Conservation (phyloP, 179 eudicot genomes). For the Patellifolia procumbens region DNA sequence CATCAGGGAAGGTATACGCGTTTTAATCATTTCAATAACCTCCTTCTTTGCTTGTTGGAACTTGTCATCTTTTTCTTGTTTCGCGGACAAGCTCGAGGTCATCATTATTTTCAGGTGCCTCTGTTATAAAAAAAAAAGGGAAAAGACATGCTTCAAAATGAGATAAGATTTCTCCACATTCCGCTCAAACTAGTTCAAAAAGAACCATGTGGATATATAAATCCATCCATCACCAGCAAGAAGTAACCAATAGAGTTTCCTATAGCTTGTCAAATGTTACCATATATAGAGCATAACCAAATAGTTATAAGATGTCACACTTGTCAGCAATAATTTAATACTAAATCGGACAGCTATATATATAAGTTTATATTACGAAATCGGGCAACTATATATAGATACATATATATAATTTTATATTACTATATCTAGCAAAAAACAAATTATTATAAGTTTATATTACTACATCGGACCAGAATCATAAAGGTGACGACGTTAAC, state of each 20-base stretch:
- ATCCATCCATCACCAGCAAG: not conserved
- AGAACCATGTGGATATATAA: not conserved
- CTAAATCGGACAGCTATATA: no score
- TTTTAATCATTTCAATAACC: constrained; percentile 70
- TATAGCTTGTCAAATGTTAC: not conserved
- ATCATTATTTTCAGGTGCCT: constrained; percentile 77
- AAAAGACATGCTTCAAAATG: not conserved
- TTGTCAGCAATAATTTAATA: no score
- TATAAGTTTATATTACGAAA: no score
- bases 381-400: no score
- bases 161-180: not conserved
- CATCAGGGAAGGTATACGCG: constrained; percentile 51
- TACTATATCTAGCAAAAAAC: no score
- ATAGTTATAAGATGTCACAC: no score
- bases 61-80: constrained; percentile 84
- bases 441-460: no score
- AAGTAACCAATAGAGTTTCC: not conserved
- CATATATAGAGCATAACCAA: no score
- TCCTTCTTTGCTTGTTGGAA: constrained; percentile 77
- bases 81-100: constrained; percentile 69
- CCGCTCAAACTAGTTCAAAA: constrained; percentile 13
- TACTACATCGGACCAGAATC: no score
- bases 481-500: no score
- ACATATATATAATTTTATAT: no score
- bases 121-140: constrained; percentile 40